Evolutionary conservation across 805 yeast species (phyloP).

Genomic region (Cyberlindnera japonica): DNA sequence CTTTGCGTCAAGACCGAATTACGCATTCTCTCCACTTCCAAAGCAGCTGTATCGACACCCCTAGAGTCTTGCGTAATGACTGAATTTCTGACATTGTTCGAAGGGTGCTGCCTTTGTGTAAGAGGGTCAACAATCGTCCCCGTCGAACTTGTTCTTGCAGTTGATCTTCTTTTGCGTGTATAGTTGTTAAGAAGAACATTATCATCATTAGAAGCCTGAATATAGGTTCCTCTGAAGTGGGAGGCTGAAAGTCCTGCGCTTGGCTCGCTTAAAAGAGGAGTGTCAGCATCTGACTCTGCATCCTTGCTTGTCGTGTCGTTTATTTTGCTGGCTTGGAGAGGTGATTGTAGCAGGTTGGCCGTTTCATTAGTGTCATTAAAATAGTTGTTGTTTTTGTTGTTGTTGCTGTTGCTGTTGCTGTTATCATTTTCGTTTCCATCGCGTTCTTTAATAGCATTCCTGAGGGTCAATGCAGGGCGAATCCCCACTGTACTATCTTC

Average conservation of each 20-base stretch:
- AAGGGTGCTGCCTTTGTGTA: background rate
- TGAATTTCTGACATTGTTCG: conserved; percentile 11
- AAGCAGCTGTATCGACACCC: conserved; percentile 34
- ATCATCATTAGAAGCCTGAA: conserved; percentile 33
- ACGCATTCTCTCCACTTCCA: conserved; percentile 50
- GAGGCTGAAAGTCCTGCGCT: background rate
- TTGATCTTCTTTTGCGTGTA: conserved; percentile 21
- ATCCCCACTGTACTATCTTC: background rate
- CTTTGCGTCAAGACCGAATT: conserved; percentile 44
- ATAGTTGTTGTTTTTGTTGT: conserved; percentile 1
- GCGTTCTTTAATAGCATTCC: background rate
- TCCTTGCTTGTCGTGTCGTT: background rate
- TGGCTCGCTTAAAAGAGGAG: background rate
- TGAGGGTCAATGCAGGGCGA: background rate
- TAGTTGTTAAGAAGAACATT: conserved; percentile 32
- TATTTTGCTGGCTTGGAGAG: background rate
- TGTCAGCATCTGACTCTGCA: no score
- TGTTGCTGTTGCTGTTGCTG: background rate
- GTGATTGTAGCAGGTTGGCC: conserved; percentile 8
- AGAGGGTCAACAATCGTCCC: conserved; percentile 8
- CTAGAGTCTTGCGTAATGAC: conserved; percentile 24
- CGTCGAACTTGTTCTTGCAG: conserved; percentile 12
- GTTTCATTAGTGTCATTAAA: conserved; percentile 10
- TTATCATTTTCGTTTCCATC: background rate
- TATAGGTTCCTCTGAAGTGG: conserved; percentile 30